These are phyloP conservation scores for Solanum pennellii DNA, from an alignment of 257 asterid genomes.

Conservation along the genomic window DNA sequence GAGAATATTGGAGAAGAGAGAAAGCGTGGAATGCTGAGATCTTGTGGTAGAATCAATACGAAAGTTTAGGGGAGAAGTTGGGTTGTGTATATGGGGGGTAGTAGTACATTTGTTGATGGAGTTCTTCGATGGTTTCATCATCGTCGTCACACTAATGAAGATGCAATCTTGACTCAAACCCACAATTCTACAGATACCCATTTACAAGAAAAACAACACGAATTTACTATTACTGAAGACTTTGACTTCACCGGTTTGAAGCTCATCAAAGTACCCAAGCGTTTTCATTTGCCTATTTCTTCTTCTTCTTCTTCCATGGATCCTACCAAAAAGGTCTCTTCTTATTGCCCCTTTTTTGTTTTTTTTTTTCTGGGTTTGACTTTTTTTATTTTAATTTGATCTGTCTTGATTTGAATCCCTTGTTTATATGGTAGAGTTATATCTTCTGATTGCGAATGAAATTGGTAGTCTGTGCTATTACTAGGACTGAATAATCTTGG, in stretches of 20 bases:
- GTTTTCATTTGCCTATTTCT: constrained; percentile 33
- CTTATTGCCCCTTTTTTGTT: neutral
- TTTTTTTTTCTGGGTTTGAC: neutral
- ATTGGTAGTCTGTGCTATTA: neutral
- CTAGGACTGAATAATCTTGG: neutral
- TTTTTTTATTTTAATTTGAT: neutral
- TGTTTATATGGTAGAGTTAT: neutral
- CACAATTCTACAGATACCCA: neutral
- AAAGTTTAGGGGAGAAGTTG: constrained; percentile 7
- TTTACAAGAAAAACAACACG: constrained; percentile 1
- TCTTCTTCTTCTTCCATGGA: constrained; percentile 45
- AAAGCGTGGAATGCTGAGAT: constrained; percentile 18
- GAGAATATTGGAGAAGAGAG: neutral
- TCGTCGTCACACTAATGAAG: constrained; percentile 32
- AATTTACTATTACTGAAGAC: constrained; percentile 32
- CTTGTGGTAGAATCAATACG: constrained; percentile 34
- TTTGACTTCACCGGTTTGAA: constrained; percentile 69
- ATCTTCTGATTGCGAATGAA: neutral
- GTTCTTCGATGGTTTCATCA: constrained; percentile 80
- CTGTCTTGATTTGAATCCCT: neutral
- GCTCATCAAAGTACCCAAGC: constrained; percentile 57
- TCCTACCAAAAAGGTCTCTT: constrained; percentile 59
- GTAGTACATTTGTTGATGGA: constrained; percentile 71
- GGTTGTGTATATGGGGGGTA: constrained; percentile 65
- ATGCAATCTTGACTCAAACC: constrained; percentile 5